Conservation (phyloP, 257 asterid genomes). For the Misopates orontium region DNA sequence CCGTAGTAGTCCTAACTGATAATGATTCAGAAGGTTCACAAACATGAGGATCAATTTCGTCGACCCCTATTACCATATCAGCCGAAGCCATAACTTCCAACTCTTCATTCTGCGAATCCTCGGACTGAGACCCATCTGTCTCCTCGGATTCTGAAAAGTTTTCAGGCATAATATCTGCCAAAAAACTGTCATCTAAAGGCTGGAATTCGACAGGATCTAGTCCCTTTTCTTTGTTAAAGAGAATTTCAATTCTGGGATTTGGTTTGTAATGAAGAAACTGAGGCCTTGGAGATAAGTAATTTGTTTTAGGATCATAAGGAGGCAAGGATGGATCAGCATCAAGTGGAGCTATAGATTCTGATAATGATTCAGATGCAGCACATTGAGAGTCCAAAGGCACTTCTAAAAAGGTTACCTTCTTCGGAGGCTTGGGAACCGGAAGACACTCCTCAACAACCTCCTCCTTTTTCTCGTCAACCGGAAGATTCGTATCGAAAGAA, state of each 20-base stretch:
- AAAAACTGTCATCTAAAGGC: slow-evolving; percentile 39
- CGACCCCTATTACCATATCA: slow-evolving; percentile 31
- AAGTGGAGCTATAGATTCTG: slow-evolving; percentile 56
- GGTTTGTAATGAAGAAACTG: slow-evolving; percentile 78
- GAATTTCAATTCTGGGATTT: slow-evolving; percentile 55
- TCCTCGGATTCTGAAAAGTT: slow-evolving; percentile 48
- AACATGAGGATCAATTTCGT: slow-evolving; percentile 24
- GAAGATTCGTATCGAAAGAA: slow-evolving; percentile 18
- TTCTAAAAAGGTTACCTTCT: slow-evolving; percentile 56
- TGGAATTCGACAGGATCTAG: slow-evolving; percentile 33
- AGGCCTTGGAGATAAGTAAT: slow-evolving; percentile 85
- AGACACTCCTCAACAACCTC: slow-evolving; percentile 35
- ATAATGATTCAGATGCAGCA: slow-evolving; percentile 18
- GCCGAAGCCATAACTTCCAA: slow-evolving; percentile 31
- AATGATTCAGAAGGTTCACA: slow-evolving; percentile 34
- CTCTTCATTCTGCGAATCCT: slow-evolving; percentile 41
- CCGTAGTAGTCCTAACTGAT: slow-evolving; percentile 28
- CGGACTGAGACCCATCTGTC: slow-evolving; percentile 43
- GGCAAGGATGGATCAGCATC: slow-evolving; percentile 79
- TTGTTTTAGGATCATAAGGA: slow-evolving; percentile 83
- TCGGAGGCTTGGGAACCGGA: slow-evolving; percentile 42
- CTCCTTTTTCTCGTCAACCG: slow-evolving; percentile 23
- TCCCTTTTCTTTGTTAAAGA: slow-evolving; percentile 44
- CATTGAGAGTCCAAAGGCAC: slow-evolving; percentile 33
- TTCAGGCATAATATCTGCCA: slow-evolving; percentile 46